A percentile compares a stretch with the other conserved stretches of the same genome.
phyloP scores from a whole-genome alignment of 805 yeast genomes.

The Teunomyces tritomae region DNA sequence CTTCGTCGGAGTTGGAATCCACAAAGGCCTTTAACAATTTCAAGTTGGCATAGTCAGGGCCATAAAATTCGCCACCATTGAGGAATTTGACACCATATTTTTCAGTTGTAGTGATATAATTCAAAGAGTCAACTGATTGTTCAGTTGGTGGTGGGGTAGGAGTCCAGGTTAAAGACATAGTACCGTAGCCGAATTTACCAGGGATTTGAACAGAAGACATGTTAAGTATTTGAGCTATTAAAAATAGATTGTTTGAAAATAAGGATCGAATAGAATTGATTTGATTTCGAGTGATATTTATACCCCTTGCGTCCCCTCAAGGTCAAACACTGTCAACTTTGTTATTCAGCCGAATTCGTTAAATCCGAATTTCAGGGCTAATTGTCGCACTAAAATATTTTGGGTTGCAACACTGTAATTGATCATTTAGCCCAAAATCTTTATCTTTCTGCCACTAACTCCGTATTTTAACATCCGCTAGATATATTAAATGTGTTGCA shows the following conservation, averaged over 20 bases:
- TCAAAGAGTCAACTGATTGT: constrained; percentile 52
- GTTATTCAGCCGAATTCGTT: not conserved
- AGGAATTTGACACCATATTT: constrained; percentile 49
- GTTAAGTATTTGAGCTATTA: not conserved
- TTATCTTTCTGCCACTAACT: no score
- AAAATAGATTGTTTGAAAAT: not conserved
- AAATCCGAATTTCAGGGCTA: not conserved
- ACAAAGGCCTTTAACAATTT: constrained; percentile 57
- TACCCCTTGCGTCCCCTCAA: not conserved
- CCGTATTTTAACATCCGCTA: not conserved
- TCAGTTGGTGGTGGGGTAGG: constrained; percentile 54
- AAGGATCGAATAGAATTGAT: not conserved
- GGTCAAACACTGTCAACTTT: not conserved
- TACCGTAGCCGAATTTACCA: constrained; percentile 62
- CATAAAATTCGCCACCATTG: constrained; percentile 82
- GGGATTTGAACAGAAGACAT: constrained; percentile 8
- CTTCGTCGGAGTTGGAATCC: constrained; percentile 50
- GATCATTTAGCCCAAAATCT: no score
- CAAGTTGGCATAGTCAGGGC: constrained; percentile 52
- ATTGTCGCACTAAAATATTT: no score
- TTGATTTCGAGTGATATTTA: not conserved
- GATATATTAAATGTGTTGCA: no score
- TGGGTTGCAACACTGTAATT: no score
- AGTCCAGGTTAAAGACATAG: constrained; percentile 79
- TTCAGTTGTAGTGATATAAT: constrained; percentile 42